Percentiles rank a stretch among this genome's conserved stretches.
phyloP scores from a whole-genome alignment of 176 grass and related monocot genomes.

The Aegilops speltoides region DNA sequence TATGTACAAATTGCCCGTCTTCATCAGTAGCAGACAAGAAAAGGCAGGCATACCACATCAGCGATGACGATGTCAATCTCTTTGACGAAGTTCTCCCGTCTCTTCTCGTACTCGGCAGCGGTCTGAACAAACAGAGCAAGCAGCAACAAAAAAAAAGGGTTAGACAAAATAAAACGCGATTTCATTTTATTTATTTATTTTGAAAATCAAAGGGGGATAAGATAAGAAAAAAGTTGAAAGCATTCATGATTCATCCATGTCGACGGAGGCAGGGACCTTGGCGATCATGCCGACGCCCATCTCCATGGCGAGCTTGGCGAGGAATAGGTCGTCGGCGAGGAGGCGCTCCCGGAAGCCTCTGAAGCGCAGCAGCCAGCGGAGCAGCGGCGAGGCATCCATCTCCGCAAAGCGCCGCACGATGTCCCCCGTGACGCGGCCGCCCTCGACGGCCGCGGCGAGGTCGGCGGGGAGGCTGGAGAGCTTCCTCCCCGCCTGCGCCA shows the following conservation, averaged over 20 bases:
- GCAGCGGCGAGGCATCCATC: constrained; percentile 50
- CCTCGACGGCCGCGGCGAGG: constrained; percentile 63
- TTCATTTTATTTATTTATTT: not conserved
- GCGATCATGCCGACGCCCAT: constrained; percentile 75
- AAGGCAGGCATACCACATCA: constrained; percentile 70
- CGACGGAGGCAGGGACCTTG: constrained; percentile 33
- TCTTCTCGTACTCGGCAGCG: constrained; percentile 71
- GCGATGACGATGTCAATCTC: constrained; percentile 87
- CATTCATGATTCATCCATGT: not conserved
- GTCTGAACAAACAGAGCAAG: constrained; percentile 34
- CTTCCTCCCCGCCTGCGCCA: constrained; percentile 51
- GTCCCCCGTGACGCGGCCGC: constrained; percentile 59
- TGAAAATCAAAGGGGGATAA: not conserved
- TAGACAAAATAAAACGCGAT: not conserved
- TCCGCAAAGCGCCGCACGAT: constrained; percentile 70
- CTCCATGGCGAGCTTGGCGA: constrained; percentile 86
- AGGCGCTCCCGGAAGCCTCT: constrained; percentile 76
- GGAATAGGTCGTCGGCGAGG: constrained; percentile 89
- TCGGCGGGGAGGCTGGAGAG: constrained; percentile 72
- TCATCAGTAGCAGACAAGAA: not conserved
- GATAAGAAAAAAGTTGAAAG: not conserved
- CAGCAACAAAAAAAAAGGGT: not conserved
- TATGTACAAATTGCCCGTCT: not conserved
- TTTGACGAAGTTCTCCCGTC: constrained; percentile 74
- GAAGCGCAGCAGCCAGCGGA: constrained; percentile 79